These are phyloP conservation scores for Lavandula angustifolia DNA, from an alignment of 257 asterid species.

Conservation along the genomic window DNA sequence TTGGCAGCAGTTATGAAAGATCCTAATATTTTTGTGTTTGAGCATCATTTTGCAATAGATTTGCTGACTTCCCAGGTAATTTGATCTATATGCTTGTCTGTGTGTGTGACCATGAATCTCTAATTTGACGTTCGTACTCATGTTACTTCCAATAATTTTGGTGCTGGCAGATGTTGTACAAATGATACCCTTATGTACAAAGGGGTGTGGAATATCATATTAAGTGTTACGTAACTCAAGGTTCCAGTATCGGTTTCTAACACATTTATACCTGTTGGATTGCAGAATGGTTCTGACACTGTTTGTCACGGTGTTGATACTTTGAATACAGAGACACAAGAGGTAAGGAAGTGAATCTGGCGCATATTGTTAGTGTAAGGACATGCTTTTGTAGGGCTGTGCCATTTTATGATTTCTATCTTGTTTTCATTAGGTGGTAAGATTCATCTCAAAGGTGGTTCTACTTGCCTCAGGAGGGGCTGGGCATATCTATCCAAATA, in stretches of 20 bases:
- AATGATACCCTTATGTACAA: background rate
- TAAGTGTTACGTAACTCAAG: background rate
- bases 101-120: background rate
- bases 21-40: constrained; percentile 79
- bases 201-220: constrained; percentile 3
- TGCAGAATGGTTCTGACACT: constrained; percentile 80
- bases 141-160: constrained; percentile 16
- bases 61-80: constrained; percentile 85
- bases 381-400: constrained; percentile 15
- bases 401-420: constrained; percentile 13
- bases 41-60: constrained; percentile 94
- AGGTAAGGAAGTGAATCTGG: constrained; percentile 45
- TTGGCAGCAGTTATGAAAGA: constrained; percentile 83
- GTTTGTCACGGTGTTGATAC: constrained; percentile 90
- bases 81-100: background rate
- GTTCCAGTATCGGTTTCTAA: constrained; percentile 18
- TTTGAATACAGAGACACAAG: constrained; percentile 73
- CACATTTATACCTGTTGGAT: constrained; percentile 31
- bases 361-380: constrained; percentile 10
- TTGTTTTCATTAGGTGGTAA: constrained; percentile 62
- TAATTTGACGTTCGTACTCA: background rate
- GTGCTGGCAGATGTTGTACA: background rate
- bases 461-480: constrained; percentile 99
- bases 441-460: constrained; percentile 88
- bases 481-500: constrained; percentile 95